Evolutionary conservation across 2,329 filamentous ascomycete genomes (phyloP).

Genomic region (Curvularia spicifera): DNA sequence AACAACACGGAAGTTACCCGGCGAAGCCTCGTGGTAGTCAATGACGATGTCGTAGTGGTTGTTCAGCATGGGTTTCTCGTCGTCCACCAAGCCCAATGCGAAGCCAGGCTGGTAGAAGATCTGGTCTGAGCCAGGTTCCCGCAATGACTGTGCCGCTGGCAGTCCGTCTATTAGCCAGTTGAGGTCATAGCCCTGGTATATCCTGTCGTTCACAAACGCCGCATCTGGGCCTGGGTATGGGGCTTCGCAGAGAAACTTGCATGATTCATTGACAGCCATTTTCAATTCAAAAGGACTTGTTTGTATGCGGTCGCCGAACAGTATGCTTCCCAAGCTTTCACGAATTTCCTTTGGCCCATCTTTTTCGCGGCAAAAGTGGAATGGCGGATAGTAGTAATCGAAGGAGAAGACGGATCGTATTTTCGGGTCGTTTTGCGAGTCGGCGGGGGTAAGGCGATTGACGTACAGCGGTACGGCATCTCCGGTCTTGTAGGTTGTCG

Average conservation of each 20-base stretch:
- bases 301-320: conserved; percentile 96
- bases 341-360: conserved; percentile 78
- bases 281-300: conserved; percentile 91
- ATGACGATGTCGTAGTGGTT: conserved; percentile 96
- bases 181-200: conserved; percentile 84
- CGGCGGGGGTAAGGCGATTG: conserved; percentile 88
- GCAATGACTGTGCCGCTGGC: conserved; percentile 83
- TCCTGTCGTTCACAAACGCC: conserved; percentile 81
- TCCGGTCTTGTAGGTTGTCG: conserved; percentile 83
- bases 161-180: conserved; percentile 97
- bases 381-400: conserved; percentile 90
- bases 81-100: conserved; percentile 68
- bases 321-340: conserved; percentile 91
- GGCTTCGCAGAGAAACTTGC: conserved; percentile 77
- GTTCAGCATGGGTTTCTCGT: conserved; percentile 70
- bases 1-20: conserved; percentile 81
- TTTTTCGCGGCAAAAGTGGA: conserved; percentile 85
- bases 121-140: conserved; percentile 75
- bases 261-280: conserved; percentile 87
- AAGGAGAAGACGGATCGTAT: conserved; percentile 93
- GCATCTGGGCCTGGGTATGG: conserved; percentile 71
- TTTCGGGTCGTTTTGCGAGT: conserved; percentile 76
- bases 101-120: conserved; percentile 94
- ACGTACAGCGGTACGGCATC: conserved; percentile 87
- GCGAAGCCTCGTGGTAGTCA: conserved; percentile 84